Percentiles rank a stretch among this genome's conserved stretches.
These are phyloP conservation scores for Candolleomyces aberdarensis DNA, from an alignment of 768 basidiomycete genomes.

Conservation along the genomic window DNA sequence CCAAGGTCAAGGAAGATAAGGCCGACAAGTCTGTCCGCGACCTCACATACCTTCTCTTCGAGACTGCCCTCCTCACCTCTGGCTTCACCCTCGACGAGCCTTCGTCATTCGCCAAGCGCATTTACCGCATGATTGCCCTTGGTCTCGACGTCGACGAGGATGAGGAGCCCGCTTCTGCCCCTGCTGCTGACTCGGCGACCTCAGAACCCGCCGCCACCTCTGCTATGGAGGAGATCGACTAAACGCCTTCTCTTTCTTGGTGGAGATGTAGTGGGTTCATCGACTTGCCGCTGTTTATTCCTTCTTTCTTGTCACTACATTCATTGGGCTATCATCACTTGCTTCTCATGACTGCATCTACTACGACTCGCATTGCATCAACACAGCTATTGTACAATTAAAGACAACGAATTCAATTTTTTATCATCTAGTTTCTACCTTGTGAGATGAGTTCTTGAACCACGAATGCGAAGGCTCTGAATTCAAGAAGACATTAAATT, in stretches of 20 bases:
- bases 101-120: slow-evolving; percentile 90
- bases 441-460: no score
- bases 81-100: slow-evolving; percentile 97
- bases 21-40: slow-evolving; percentile 98
- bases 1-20: slow-evolving; percentile 95
- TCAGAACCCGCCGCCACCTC: slow-evolving; percentile 63
- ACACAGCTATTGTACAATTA: slow-evolving; percentile 1
- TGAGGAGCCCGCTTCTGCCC: slow-evolving; percentile 47
- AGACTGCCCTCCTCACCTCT: slow-evolving; percentile 93
- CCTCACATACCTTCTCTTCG: slow-evolving; percentile 92
- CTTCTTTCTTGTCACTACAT: not conserved
- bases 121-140: slow-evolving; percentile 94
- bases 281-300: not conserved
- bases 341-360: not conserved
- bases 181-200: slow-evolving; percentile 7
- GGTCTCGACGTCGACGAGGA: slow-evolving; percentile 89
- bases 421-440: not conserved
- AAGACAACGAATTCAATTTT: not conserved
- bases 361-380: slow-evolving; percentile 1
- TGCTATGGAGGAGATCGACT: slow-evolving; percentile 98
- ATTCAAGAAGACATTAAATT: no score
- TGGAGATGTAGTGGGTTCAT: slow-evolving; percentile 23
- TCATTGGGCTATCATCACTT: slow-evolving; percentile 2
- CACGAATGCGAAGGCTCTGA: no score
- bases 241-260: slow-evolving; percentile 26